A percentile compares a stretch with the other conserved stretches of the same genome.
These are phyloP conservation scores for Neodidymelliopsis sp. DNA, from an alignment of 2,329 filamentous ascomycete species.

Conservation along the genomic window DNA sequence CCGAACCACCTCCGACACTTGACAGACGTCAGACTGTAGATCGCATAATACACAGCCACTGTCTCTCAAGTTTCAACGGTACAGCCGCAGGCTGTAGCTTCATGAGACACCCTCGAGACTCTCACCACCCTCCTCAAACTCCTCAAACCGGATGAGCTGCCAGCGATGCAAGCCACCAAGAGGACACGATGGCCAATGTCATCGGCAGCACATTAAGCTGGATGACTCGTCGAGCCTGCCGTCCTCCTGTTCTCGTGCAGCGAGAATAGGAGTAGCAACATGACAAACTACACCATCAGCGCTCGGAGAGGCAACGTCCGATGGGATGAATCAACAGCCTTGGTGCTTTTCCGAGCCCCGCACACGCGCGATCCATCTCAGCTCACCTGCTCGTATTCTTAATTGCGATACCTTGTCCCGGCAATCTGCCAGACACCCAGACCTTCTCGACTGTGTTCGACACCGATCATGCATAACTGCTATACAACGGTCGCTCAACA, in stretches of 20 bases:
- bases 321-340: not conserved
- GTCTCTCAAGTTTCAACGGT: not conserved
- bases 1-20: constrained; percentile 8
- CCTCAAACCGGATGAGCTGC: not conserved
- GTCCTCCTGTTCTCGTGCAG: not conserved
- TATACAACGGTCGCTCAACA: too few species aligned
- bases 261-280: not conserved
- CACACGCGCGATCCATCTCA: not conserved
- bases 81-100: not conserved
- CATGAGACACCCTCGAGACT: constrained; percentile 1
- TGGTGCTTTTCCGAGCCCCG: constrained; percentile 5
- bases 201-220: not conserved
- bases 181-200: not conserved
- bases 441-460: constrained; percentile 4
- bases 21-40: constrained; percentile 10
- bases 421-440: not conserved
- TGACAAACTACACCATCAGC: not conserved
- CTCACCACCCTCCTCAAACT: not conserved
- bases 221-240: not conserved
- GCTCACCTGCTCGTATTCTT: constrained; percentile 14
- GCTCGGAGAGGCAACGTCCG: not conserved
- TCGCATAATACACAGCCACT: constrained; percentile 15
- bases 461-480: not conserved
- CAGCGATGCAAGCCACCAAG: not conserved
- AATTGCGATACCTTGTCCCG: constrained; percentile 1